Evolutionary conservation across 495 filamentous ascomycete species (phyloP), one percentile per base, ranked within the genome.

Genomic region (Lepraria neglecta): DNA sequence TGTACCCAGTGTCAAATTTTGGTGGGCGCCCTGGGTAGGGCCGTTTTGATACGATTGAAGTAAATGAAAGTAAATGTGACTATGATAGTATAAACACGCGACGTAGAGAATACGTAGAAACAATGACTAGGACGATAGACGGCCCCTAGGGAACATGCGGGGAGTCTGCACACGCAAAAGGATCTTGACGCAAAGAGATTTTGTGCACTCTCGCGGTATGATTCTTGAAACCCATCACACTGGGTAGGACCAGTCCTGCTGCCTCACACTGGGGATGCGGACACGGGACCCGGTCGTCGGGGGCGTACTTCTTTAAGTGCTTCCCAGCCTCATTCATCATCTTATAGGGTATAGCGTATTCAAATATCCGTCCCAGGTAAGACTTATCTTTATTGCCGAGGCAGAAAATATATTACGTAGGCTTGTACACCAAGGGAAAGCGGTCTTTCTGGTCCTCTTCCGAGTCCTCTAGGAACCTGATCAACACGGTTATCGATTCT

Each of bases 181-280:
- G 28, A 51, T 51, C 48, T 24, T 24, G 2, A 51, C 48, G 27
- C 4, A 51, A 51, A 51, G 28, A 51, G 28, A 51, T 51, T 24
- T 51, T 33, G 15, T 51, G 28, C 28, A 51, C 48, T n/a, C 0
- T 51, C 12, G 48, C 48, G 7, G 27, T 6, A 51, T 51, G 47
- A 33, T 51, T 51, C 47, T 51, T 51, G 27, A 51, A 51, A 51
- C 9, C 47, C 4, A 51, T 51, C 14, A 51, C 9, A 28, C 47
- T 30, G 1, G 27, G 24, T 10, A 51, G 27, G 24, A 51, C 24
- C 11, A 51, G 24, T 30, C 24, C 11, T 10, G 47, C 24, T 51
- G 47, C 24, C 27, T 51, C 27, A 2, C 27, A 51, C 24, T 31
- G 27, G 6, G 47, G 47, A 51, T 51, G 28, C 27, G 48, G 48